Base-by-base conservation (phyloP, 1,284 basidiomycete genomes). In the Heliocybe sulcata region DNA sequence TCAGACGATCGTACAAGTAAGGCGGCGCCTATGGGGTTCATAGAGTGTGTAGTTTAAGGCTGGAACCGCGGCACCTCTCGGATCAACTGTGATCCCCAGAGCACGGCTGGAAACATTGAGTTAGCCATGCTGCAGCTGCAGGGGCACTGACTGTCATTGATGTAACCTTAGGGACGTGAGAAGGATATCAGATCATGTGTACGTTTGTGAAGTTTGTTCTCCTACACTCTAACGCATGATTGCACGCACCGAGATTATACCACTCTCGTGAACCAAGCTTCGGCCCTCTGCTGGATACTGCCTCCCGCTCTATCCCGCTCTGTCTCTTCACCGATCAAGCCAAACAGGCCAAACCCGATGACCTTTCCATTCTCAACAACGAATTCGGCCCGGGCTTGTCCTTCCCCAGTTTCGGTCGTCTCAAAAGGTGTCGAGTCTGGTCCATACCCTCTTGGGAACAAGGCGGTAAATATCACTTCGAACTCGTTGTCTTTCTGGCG, bases 381-480 rank as follows among this genome's bases (percentile, higher is more conserved):
- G n/a, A 42, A 42, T 16, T 42, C 16, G 3, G 38, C 38, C 19
- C 19, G 38, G 38, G 8, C 38, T 42, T 42, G 38, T 4, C 38
- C 38, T 42, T 42, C 38, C 4, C 38, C 38, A 42, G 38, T 42
- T 54, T 61, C 60, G 31, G 47, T 57, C n/a, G 56, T 58, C 54
- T 64, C 63, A 48, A 66, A 67, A 20, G 64, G 58, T 16, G 59
- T 64, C 33, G 38, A 56, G 56, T 68, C 59, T 51, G 33, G 26
- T 6, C 65, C 65, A 45, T 64, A 67, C 1, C 66, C 66, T 1
- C 58, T n/a, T 16, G 64, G 62, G 54, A 66, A 67, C 2, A 67
- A 57, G 19, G 57, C 51, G 2, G 60, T 61, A 31, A 61, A 51
- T 12, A 45, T 31, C 25, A 62, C 23, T 3, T 14, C 48, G 58